phyloP scores from a whole-genome alignment of 1,139 yeast genomes.

The Zygosaccharomyces sapae region DNA sequence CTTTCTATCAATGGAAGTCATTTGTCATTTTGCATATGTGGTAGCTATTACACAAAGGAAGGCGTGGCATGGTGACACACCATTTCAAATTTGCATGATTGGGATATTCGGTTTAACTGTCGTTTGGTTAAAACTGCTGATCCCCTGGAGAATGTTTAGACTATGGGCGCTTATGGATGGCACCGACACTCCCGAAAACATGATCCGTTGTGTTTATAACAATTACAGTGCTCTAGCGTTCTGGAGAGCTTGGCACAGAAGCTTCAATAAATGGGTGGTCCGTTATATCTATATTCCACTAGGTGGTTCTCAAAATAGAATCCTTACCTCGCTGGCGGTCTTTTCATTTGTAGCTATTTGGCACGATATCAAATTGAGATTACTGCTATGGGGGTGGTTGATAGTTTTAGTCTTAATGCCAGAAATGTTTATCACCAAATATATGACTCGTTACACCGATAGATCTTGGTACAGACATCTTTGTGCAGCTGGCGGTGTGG shows the following conservation, averaged over 20 bases:
- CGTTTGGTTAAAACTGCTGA: constrained; percentile 85
- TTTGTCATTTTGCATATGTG: constrained; percentile 84
- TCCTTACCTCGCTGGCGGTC: constrained; percentile 76
- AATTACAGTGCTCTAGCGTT: constrained; percentile 89
- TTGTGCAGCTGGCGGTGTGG: constrained; percentile 83
- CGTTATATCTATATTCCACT: constrained; percentile 81
- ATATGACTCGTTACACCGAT: constrained; percentile 41
- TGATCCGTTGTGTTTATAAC: constrained; percentile 94
- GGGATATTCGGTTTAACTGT: constrained; percentile 85
- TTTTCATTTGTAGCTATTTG: constrained; percentile 96
- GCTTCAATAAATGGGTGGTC: constrained; percentile 84
- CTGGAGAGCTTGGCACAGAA: constrained; percentile 99
- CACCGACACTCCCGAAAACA: constrained; percentile 95
- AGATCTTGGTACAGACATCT: constrained; percentile 71
- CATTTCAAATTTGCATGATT: constrained; percentile 91
- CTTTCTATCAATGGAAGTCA: constrained; percentile 78
- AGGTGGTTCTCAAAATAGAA: constrained; percentile 71
- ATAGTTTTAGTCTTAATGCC: constrained; percentile 86
- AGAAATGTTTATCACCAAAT: constrained; percentile 62
- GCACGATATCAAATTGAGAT: constrained; percentile 90
- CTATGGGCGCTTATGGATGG: constrained; percentile 89
- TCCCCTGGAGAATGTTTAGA: constrained; percentile 95
- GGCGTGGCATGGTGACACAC: constrained; percentile 88
- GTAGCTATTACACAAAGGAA: constrained; percentile 82
- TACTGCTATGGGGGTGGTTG: constrained; percentile 95